Conservation (phyloP, 176 grass and related monocot genomes). For the Sorghum bicolor region DNA sequence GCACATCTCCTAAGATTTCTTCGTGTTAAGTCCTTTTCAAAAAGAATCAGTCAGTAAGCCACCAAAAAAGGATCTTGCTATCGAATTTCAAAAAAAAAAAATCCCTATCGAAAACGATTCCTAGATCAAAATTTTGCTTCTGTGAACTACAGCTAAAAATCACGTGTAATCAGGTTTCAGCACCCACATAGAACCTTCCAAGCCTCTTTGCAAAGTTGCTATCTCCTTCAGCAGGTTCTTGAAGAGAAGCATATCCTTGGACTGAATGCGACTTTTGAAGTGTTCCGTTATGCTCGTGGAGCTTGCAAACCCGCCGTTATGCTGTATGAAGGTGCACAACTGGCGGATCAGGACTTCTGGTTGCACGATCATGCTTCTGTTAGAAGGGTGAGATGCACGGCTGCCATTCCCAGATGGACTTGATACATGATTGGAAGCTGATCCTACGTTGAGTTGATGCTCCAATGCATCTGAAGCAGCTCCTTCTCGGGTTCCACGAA, state of each 20-base stretch:
- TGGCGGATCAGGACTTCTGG: constrained; percentile 76
- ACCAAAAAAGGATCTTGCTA: not conserved
- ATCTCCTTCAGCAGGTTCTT: constrained; percentile 88
- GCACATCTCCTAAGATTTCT: not conserved
- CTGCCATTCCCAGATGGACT: constrained; percentile 26
- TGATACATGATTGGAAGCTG: constrained; percentile 19
- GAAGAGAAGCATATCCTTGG: constrained; percentile 71
- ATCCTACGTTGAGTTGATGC: constrained; percentile 58
- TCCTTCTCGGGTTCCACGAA: constrained; percentile 63
- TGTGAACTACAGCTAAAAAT: constrained; percentile 10
- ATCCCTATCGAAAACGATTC: not conserved
- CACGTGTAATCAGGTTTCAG: constrained; percentile 65
- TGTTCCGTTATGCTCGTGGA: constrained; percentile 69
- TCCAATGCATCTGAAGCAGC: constrained; percentile 73
- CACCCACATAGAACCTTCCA: constrained; percentile 55
- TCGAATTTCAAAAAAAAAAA: not conserved
- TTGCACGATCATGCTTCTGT: constrained; percentile 49
- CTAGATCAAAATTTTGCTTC: not conserved
- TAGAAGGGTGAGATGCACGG: constrained; percentile 27
- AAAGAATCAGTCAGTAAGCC: constrained; percentile 2
- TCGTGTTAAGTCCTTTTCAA: not conserved
- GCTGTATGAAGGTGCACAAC: constrained; percentile 76
- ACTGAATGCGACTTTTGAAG: constrained; percentile 67
- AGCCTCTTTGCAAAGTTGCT: constrained; percentile 56
- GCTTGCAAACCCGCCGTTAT: constrained; percentile 47